Evolutionary conservation across 2,329 filamentous ascomycete genomes (phyloP).

Genomic region (Pseudocercospora eumusae): DNA sequence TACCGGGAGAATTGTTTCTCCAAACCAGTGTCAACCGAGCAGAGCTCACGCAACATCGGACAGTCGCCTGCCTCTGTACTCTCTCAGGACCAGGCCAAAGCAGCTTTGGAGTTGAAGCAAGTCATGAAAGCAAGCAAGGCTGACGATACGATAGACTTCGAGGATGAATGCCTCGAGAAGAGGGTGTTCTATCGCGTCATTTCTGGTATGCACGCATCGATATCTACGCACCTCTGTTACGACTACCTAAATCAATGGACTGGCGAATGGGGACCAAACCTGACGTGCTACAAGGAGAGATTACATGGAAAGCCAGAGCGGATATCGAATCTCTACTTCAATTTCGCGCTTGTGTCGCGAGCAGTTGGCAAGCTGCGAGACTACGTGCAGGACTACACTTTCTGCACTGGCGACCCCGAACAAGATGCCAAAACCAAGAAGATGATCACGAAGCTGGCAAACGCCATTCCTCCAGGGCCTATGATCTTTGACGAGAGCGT

Average conservation of each 20-base stretch:
- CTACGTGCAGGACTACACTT: constrained; percentile 80
- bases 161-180: constrained; percentile 95
- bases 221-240: constrained; percentile 94
- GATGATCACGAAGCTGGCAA: constrained; percentile 76
- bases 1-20: constrained; percentile 97
- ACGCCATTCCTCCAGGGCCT: constrained; percentile 64
- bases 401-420: constrained; percentile 80
- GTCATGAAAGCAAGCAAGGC: constrained; percentile 63
- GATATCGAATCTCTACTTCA: constrained; percentile 97
- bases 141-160: constrained; percentile 68
- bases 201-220: constrained; percentile 97
- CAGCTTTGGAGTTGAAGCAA: constrained; percentile 62
- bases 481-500: constrained; percentile 91
- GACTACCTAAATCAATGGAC: constrained; percentile 95
- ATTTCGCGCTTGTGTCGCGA: constrained; percentile 92
- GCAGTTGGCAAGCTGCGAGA: constrained; percentile 88
- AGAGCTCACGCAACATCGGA: constrained; percentile 26
- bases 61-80: constrained; percentile 41
- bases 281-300: constrained; percentile 84
- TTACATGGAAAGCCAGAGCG: constrained; percentile 83
- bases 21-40: constrained; percentile 39
- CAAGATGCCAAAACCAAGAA: constrained; percentile 78
- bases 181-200: constrained; percentile 96
- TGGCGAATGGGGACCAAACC: constrained; percentile 87
- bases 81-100: constrained; percentile 51